phyloP scores from a whole-genome alignment of 306 rosid species.

The Quercus robur region DNA sequence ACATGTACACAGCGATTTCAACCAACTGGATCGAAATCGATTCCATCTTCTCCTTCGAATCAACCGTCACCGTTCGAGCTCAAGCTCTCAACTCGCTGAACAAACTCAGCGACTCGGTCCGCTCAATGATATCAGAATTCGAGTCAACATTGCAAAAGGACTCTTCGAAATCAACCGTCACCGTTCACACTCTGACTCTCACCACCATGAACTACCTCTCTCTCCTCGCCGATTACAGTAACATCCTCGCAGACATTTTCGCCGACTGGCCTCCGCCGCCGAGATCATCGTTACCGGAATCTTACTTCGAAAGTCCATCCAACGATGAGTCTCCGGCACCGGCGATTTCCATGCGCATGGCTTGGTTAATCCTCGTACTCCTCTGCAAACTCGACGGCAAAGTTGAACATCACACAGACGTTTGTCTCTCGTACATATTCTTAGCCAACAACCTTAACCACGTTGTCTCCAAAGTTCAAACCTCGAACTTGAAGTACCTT shows the following conservation, averaged over 20 bases:
- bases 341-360: slow-evolving; percentile 28
- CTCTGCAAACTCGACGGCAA: slow-evolving; percentile 64
- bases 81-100: slow-evolving; percentile 40
- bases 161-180: slow-evolving; percentile 40
- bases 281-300: slow-evolving; percentile 27
- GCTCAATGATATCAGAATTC: slow-evolving; percentile 33
- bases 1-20: slow-evolving; percentile 44
- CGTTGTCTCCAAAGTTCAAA: slow-evolving; percentile 40
- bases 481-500: slow-evolving; percentile 51
- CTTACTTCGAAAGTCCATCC: slow-evolving; percentile 32
- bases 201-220: slow-evolving; percentile 46
- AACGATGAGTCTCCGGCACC: slow-evolving; percentile 17
- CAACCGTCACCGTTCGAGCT: slow-evolving; percentile 29
- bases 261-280: slow-evolving; percentile 31
- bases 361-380: slow-evolving; percentile 59
- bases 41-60: slow-evolving; percentile 46
- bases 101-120: slow-evolving; percentile 38
- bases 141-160: slow-evolving; percentile 51
- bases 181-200: slow-evolving; percentile 47
- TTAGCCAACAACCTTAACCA: slow-evolving; percentile 57
- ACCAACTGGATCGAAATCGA: slow-evolving; percentile 58
- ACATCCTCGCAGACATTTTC: slow-evolving; percentile 50
- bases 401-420: slow-evolving; percentile 53
- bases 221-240: slow-evolving; percentile 50
- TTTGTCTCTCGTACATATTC: slow-evolving; percentile 51